A percentile compares a stretch with the other conserved stretches of the same genome.
Conservation (phyloP, 2,329 filamentous ascomycete genomes). For the Colletotrichum endophyticum region DNA sequence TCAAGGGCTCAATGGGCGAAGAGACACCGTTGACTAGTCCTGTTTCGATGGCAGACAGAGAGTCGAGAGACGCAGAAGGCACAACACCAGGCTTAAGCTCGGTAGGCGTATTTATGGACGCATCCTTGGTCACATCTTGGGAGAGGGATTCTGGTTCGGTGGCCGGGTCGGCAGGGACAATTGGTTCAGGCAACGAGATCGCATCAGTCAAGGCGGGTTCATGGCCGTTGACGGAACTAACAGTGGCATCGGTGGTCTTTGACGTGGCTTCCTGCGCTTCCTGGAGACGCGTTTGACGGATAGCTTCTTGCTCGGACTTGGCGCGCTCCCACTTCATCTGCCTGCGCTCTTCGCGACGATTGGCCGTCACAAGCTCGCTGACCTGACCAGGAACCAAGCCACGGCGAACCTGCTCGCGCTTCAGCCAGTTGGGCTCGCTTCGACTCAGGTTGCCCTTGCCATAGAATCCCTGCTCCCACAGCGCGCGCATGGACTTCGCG, state of each 20-base stretch:
- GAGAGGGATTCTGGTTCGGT: background rate
- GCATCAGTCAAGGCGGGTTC: background rate
- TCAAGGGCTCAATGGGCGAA: background rate
- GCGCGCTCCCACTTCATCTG: constrained; percentile 91
- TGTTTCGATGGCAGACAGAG: background rate
- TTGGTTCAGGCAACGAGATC: background rate
- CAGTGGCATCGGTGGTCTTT: background rate
- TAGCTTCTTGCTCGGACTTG: constrained; percentile 82
- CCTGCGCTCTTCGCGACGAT: constrained; percentile 79
- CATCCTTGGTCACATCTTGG: background rate
- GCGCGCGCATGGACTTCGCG: constrained; percentile 72
- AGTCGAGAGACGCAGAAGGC: background rate
- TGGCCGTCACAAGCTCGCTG: constrained; percentile 80
- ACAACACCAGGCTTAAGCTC: background rate
- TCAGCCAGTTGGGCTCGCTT: constrained; percentile 93
- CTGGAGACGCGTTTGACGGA: constrained; percentile 68
- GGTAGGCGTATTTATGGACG: background rate
- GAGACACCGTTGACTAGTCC: background rate
- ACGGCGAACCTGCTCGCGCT: constrained; percentile 76
- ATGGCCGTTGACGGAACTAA: background rate
- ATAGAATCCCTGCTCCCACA: constrained; percentile 98
- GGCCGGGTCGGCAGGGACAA: background rate
- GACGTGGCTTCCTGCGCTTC: constrained; percentile 42
- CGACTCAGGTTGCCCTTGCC: constrained; percentile 92
- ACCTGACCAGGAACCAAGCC: constrained; percentile 71